phyloP scores from a whole-genome alignment of 192 early-diverging fungal species.

The Chytriomyces hyalinus region DNA sequence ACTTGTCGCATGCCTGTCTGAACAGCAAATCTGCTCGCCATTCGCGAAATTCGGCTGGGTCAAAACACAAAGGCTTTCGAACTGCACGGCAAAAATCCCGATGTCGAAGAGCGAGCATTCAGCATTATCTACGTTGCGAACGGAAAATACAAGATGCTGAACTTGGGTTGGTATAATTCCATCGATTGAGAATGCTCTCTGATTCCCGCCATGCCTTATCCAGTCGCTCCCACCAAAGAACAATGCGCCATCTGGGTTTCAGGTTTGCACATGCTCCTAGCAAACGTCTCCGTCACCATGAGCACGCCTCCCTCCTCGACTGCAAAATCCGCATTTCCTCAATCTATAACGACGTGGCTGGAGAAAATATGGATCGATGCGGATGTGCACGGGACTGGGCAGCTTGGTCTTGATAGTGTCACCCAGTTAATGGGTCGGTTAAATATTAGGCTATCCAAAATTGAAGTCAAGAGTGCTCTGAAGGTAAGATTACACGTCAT shows the following conservation, averaged over 20 bases:
- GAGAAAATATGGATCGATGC: constrained; percentile 50
- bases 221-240: constrained; percentile 52
- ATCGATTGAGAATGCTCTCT: background rate
- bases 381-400: constrained; percentile 37
- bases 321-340: background rate
- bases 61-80: constrained; percentile 62
- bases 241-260: constrained; percentile 51
- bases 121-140: constrained; percentile 53
- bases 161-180: constrained; percentile 49
- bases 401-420: constrained; percentile 54
- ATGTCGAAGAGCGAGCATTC: constrained; percentile 55
- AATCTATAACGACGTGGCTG: constrained; percentile 47
- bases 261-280: constrained; percentile 56
- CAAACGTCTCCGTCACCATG: constrained; percentile 39
- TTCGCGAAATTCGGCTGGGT: constrained; percentile 62
- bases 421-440: constrained; percentile 55
- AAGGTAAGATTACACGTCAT: constrained; percentile 39
- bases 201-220: background rate
- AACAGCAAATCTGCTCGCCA: constrained; percentile 51
- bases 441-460: constrained; percentile 70
- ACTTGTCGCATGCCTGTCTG: background rate
- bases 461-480: constrained; percentile 65
- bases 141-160: constrained; percentile 59
- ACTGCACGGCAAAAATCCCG: constrained; percentile 49
- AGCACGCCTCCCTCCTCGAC: constrained; percentile 25